These are phyloP conservation scores for Podila clonocystis DNA, from an alignment of 192 early-diverging fungal species.

Conservation along the genomic window DNA sequence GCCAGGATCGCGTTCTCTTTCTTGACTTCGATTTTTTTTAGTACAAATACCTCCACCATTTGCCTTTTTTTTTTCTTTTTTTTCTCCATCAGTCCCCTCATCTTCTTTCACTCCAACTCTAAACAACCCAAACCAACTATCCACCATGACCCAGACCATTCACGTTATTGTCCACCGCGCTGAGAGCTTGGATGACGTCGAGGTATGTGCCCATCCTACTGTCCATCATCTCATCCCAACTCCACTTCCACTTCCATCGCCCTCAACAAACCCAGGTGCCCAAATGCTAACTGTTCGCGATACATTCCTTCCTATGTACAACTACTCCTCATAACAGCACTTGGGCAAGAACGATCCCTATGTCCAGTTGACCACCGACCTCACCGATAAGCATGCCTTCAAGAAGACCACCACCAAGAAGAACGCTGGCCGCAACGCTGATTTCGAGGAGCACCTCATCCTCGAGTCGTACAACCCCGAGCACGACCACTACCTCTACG, in stretches of 20 bases:
- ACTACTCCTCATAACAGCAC: too few relatives aligned
- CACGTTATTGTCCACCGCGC: too few relatives aligned
- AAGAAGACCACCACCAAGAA: not conserved
- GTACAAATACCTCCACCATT: too few relatives aligned
- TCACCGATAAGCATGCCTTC: not conserved
- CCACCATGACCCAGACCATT: too few relatives aligned
- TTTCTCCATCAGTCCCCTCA: not conserved
- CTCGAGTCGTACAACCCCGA: not conserved
- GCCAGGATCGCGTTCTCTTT: too few relatives aligned
- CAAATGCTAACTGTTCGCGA: not conserved
- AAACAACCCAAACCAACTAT: too few relatives aligned
- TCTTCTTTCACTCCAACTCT: not conserved
- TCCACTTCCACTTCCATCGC: too few relatives aligned
- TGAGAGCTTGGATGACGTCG: too few relatives aligned
- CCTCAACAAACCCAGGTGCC: too few relatives aligned
- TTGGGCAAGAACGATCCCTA: constrained; percentile 8
- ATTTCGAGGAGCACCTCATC: not conserved
- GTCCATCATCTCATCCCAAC: too few relatives aligned
- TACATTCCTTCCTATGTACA: not conserved
- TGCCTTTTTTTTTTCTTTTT: constrained; percentile 8
- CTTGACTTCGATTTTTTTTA: too few relatives aligned
- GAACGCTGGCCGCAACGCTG: not conserved
- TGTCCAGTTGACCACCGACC: not conserved
- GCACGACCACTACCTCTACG: not conserved
- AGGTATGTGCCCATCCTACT: too few relatives aligned